Evolutionary conservation across 768 basidiomycete species (phyloP).

Genomic region (Neoboletus magnificus): DNA sequence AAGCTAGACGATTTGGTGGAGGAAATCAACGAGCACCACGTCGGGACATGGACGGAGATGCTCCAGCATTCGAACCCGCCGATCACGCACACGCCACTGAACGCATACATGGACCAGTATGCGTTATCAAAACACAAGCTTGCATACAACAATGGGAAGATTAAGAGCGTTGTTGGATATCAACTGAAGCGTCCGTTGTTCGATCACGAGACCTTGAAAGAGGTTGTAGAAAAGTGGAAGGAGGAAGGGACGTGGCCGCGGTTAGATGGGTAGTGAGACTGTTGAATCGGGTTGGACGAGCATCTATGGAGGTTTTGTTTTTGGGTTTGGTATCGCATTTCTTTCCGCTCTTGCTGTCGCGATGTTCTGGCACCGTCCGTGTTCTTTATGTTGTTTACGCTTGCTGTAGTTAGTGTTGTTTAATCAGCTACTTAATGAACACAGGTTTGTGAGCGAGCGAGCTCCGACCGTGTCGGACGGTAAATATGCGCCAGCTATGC

Average conservation of each 20-base stretch:
- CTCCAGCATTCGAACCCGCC: slow-evolving; percentile 67
- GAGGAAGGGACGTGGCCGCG: slow-evolving; percentile 50
- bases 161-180: slow-evolving; percentile 73
- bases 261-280: slow-evolving; percentile 16
- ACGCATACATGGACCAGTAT: slow-evolving; percentile 77
- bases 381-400: slow-evolving; percentile 8
- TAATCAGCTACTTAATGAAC: slow-evolving; percentile 19
- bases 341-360: slow-evolving; percentile 6
- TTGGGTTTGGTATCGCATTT: slow-evolving; percentile 18
- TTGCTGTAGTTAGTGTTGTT: slow-evolving; percentile 27
- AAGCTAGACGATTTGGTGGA: slow-evolving; percentile 68
- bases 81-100: slow-evolving; percentile 65
- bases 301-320: slow-evolving; percentile 16
- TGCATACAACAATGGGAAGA: slow-evolving; percentile 66
- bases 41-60: slow-evolving; percentile 81
- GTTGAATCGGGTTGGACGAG: not conserved
- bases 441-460: too few relatives aligned
- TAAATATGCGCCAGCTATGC: not conserved
- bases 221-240: slow-evolving; percentile 80
- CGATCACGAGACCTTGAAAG: slow-evolving; percentile 56
- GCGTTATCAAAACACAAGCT: slow-evolving; percentile 66
- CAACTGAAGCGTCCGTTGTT: slow-evolving; percentile 60
- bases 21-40: slow-evolving; percentile 83
- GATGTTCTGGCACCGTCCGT: slow-evolving; percentile 10
- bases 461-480: not conserved